These are phyloP conservation scores for Lineolata rhizophorae DNA, from an alignment of 495 filamentous ascomycete genomes.

Conservation along the genomic window DNA sequence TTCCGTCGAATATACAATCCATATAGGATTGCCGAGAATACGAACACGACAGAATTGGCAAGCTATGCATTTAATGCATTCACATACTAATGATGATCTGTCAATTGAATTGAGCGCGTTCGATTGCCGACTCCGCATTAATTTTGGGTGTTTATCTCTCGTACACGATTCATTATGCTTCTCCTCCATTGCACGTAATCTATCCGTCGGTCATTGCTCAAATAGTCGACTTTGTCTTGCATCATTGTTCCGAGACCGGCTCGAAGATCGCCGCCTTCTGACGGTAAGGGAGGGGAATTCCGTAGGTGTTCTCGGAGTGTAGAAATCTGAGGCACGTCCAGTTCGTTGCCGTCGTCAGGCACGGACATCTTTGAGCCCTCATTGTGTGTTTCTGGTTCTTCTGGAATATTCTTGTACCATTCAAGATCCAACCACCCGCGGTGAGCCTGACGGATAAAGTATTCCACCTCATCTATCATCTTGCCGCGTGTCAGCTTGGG, in stretches of 20 bases:
- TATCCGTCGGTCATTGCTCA: neutral
- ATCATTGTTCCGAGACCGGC: too few species aligned
- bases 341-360: neutral
- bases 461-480: conserved; percentile 7
- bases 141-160: too few species aligned
- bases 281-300: neutral
- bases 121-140: too few species aligned
- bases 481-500: neutral
- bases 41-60: too few species aligned
- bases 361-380: neutral
- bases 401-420: conserved; percentile 15
- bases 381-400: neutral
- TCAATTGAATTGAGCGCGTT: too few species aligned
- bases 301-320: neutral
- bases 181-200: neutral
- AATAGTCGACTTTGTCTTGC: neutral
- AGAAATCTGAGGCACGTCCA: neutral
- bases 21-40: too few species aligned
- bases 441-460: conserved; percentile 11
- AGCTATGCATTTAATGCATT: too few species aligned
- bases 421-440: conserved; percentile 16
- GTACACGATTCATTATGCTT: neutral
- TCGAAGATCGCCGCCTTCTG: too few species aligned
- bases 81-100: too few species aligned
- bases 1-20: too few species aligned